Evolutionary conservation across 129 eudicot species (phyloP).

Genomic region (Sambucus nigra): DNA sequence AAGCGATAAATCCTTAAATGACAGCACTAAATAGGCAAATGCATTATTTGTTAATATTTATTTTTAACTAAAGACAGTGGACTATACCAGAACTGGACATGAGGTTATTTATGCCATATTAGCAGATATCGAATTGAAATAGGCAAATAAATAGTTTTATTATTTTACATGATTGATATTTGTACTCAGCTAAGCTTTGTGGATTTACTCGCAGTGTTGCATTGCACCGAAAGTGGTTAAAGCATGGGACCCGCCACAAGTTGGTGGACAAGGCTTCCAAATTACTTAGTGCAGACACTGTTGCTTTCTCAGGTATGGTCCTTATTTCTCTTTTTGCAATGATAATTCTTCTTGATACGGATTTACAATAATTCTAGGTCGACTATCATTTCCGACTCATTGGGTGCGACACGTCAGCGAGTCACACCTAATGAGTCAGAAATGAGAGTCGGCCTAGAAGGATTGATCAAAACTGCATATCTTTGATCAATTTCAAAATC

Average conservation of each 20-base stretch:
- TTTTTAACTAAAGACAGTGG: too few species aligned
- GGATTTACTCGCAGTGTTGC: slow-evolving; percentile 34
- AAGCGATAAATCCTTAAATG: too few species aligned
- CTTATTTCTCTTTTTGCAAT: slow-evolving; percentile 10
- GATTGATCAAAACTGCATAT: neutral
- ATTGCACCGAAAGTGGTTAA: slow-evolving; percentile 38
- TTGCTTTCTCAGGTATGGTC: slow-evolving; percentile 23
- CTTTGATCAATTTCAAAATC: neutral
- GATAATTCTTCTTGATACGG: slow-evolving; percentile 13
- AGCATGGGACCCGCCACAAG: slow-evolving; percentile 38
- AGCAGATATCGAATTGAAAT: too few species aligned
- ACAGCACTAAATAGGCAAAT: too few species aligned
- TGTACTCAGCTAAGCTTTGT: slow-evolving; percentile 12
- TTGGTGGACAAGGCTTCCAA: slow-evolving; percentile 17
- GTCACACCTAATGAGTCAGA: too few species aligned
- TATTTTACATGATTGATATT: slow-evolving; percentile 21
- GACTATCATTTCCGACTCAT: too few species aligned
- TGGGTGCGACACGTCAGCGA: too few species aligned
- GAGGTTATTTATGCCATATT: too few species aligned
- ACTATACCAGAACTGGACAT: too few species aligned
- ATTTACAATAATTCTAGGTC: too few species aligned
- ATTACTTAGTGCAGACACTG: slow-evolving; percentile 43
- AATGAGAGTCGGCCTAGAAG: too few species aligned
- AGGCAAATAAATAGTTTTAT: neutral
- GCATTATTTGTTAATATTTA: too few species aligned